Conservation (phyloP, 495 filamentous ascomycete genomes). For the Aspergillus affinis region DNA sequence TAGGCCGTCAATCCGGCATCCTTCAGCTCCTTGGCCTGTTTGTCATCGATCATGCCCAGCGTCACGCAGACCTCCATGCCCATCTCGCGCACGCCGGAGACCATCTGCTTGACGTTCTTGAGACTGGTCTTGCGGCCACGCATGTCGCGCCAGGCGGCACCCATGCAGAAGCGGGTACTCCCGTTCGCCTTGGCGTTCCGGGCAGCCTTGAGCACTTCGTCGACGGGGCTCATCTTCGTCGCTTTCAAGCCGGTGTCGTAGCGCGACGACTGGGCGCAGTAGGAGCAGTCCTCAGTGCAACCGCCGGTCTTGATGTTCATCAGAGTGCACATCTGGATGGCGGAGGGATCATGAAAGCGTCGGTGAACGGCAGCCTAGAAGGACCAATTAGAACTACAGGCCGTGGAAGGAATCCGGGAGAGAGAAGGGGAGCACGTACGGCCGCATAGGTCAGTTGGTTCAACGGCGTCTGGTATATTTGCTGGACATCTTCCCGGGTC, state of each 20-base stretch:
- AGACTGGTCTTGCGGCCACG: constrained; percentile 77
- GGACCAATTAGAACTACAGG: constrained; percentile 1
- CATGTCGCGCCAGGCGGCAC: constrained; percentile 90
- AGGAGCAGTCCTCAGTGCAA: constrained; percentile 83
- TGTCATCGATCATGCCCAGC: constrained; percentile 79
- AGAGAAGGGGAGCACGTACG: constrained; percentile 43
- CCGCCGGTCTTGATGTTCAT: constrained; percentile 97
- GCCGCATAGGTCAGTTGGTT: constrained; percentile 73
- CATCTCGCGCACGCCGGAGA: constrained; percentile 71
- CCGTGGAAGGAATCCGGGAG: neutral
- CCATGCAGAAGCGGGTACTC: constrained; percentile 88
- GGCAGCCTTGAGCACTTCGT: constrained; percentile 73
- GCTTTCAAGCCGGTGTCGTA: constrained; percentile 77
- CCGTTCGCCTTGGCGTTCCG: constrained; percentile 74
- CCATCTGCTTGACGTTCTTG: constrained; percentile 78
- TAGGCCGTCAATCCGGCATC: constrained; percentile 84
- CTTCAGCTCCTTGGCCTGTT: constrained; percentile 74
- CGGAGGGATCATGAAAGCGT: constrained; percentile 73
- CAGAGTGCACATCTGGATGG: constrained; percentile 84
- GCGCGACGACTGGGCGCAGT: constrained; percentile 82
- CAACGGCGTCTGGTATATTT: constrained; percentile 75
- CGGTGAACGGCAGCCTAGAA: constrained; percentile 69
- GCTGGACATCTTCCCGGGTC: constrained; percentile 73
- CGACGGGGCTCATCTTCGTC: constrained; percentile 71
- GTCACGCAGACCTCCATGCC: constrained; percentile 88